A percentile compares a stretch with the other conserved stretches of the same genome.
These are phyloP conservation scores for Caloboletus inedulis DNA, from an alignment of 1,284 basidiomycete genomes.

Conservation along the genomic window DNA sequence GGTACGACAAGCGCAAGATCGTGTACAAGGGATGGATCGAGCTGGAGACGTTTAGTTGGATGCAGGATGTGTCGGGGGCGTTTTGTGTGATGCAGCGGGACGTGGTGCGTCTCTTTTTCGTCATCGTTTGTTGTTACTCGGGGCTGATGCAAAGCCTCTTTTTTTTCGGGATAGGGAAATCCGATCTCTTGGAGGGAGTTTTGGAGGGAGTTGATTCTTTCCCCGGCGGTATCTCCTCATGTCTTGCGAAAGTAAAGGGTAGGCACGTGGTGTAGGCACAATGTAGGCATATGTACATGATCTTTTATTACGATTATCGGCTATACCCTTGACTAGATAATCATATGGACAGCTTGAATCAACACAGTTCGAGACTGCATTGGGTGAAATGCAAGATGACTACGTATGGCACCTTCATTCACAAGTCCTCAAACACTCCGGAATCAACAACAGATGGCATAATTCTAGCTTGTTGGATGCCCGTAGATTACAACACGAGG, in stretches of 20 bases:
- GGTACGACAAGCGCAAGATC: conserved; percentile 57
- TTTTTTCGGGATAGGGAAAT: conserved; percentile 48
- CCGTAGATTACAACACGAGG: conserved; percentile 18
- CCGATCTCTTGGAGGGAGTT: conserved; percentile 73
- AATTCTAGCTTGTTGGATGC: conserved; percentile 2
- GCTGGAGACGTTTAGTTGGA: conserved; percentile 53
- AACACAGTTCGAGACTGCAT: not conserved
- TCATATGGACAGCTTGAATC: not conserved
- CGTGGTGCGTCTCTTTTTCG: conserved; percentile 43
- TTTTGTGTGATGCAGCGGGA: conserved; percentile 68
- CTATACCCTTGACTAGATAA: not conserved
- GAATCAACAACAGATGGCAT: not conserved
- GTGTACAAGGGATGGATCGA: conserved; percentile 69
- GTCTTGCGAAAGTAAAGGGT: conserved; percentile 42
- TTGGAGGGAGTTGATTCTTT: conserved; percentile 61
- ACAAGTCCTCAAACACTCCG: not conserved
- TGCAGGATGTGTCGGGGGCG: conserved; percentile 46
- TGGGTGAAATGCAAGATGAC: not conserved
- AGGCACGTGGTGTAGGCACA: not conserved
- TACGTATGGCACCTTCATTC: too few species aligned
- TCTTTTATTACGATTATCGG: not conserved
- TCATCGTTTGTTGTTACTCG: not conserved
- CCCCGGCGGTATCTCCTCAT: conserved; percentile 50
- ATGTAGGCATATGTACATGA: too few species aligned
- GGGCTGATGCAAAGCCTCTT: conserved; percentile 1